Percentiles rank a stretch among this genome's conserved stretches.
Evolutionary conservation across 2,329 filamentous ascomycete genomes (phyloP).

Genomic region (Cladosporium halotolerans): DNA sequence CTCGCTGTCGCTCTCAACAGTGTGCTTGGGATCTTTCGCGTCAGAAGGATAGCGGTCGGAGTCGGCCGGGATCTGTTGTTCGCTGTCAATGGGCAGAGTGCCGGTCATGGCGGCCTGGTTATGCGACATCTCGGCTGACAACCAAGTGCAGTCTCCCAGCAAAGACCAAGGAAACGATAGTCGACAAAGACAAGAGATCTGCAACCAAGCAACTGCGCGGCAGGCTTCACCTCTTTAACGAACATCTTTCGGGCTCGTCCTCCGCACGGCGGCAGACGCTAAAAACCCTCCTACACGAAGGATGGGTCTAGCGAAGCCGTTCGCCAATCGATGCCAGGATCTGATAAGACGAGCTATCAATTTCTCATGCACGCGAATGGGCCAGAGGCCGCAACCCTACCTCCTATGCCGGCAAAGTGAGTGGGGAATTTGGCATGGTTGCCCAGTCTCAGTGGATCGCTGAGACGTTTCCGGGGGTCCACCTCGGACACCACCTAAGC

Average conservation of each 20-base stretch:
- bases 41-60: not conserved
- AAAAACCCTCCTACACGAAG: slow-evolving; percentile 5
- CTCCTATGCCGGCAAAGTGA: slow-evolving; percentile 9
- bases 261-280: not conserved
- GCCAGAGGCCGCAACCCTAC: not conserved
- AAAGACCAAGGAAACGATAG: slow-evolving; percentile 1
- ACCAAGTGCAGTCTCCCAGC: not conserved
- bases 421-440: not conserved
- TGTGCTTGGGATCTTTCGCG: not conserved
- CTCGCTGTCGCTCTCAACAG: not conserved
- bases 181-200: slow-evolving; percentile 1
- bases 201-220: slow-evolving; percentile 2
- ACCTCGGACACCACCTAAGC: not conserved
- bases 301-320: not conserved
- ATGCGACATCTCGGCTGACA: slow-evolving; percentile 6
- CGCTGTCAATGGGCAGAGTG: not conserved
- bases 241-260: not conserved
- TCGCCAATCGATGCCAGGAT: slow-evolving; percentile 9
- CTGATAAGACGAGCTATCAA: slow-evolving; percentile 10
- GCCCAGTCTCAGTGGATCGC: no score
- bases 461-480: no score
- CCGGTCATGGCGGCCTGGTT: not conserved
- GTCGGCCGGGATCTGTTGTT: not conserved
- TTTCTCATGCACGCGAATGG: not conserved
- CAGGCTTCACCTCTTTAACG: slow-evolving; percentile 7